Percentiles rank a stretch among this genome's conserved stretches.
Evolutionary conservation across 1,284 basidiomycete species (phyloP).

Genomic region (Trichosporon asahii): DNA sequence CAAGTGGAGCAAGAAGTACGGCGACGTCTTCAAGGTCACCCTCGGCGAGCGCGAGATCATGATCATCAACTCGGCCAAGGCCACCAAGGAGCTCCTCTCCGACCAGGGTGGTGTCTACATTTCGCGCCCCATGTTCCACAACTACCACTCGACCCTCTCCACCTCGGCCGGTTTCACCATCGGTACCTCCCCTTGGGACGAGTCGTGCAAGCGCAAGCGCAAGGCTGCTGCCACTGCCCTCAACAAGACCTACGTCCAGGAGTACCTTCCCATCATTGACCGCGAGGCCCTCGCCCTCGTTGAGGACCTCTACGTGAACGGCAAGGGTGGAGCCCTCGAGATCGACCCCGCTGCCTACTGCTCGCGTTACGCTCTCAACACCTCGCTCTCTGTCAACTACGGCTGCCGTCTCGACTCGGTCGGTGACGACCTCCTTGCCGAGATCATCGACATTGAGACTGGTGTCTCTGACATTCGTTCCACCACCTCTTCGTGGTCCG

Average conservation of each 20-base stretch:
- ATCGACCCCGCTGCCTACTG: conserved; percentile 22
- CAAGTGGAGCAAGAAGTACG: conserved; percentile 26
- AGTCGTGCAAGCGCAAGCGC: conserved; percentile 27
- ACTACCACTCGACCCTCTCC: conserved; percentile 23
- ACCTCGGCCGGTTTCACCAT: conserved; percentile 23
- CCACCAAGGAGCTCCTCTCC: conserved; percentile 23
- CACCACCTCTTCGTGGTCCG: conserved; percentile 13
- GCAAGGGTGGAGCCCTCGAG: conserved; percentile 19
- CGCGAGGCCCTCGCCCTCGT: conserved; percentile 25
- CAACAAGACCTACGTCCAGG: conserved; percentile 21
- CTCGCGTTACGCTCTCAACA: conserved; percentile 25
- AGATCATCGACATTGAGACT: conserved; percentile 24
- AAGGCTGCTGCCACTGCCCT: conserved; percentile 24
- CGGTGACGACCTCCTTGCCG: conserved; percentile 18
- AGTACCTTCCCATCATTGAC: conserved; percentile 26
- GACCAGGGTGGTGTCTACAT: conserved; percentile 26
- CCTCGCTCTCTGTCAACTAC: conserved; percentile 24
- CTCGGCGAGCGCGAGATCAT: conserved; percentile 28
- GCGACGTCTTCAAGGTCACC: conserved; percentile 26
- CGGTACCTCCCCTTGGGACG: conserved; percentile 27
- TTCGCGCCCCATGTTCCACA: conserved; percentile 24
- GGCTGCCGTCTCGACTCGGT: conserved; percentile 21
- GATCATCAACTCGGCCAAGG: conserved; percentile 26
- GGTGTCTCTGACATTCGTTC: conserved; percentile 22
- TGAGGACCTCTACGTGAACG: conserved; percentile 22